These are phyloP conservation scores for Coniochaeta sp. DNA, from an alignment of 2,329 filamentous ascomycete species.

Conservation along the genomic window DNA sequence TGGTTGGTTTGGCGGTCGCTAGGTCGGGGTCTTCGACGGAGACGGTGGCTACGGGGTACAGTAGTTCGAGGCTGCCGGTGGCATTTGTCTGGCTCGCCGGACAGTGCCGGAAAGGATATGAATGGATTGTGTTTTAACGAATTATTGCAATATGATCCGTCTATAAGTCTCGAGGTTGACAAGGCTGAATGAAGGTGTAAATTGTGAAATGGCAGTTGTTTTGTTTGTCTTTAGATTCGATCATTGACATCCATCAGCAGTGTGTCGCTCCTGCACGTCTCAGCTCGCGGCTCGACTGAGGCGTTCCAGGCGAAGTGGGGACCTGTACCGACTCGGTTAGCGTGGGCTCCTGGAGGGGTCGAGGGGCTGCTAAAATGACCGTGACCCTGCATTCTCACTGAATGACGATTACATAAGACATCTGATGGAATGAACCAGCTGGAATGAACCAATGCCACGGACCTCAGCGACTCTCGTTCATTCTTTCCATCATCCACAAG, in stretches of 20 bases:
- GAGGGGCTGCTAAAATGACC: not conserved
- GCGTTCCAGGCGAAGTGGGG: not conserved
- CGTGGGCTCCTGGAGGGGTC: not conserved
- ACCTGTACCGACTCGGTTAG: not conserved
- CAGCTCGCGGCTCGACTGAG: not conserved
- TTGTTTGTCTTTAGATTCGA: no score
- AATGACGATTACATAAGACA: not conserved
- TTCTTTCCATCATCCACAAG: no score
- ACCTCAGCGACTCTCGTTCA: no score
- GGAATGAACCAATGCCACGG: no score
- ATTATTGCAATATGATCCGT: not conserved
- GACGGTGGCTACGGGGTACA: not conserved
- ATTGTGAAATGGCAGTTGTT: no score
- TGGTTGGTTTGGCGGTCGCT: no score
- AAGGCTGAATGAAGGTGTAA: no score
- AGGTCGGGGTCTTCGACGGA: no score
- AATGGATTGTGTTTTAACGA: not conserved
- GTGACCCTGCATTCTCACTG: not conserved
- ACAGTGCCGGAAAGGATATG: not conserved
- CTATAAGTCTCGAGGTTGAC: no score
- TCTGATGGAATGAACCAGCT: no score
- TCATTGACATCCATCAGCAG: no score
- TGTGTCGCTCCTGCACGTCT: not conserved
- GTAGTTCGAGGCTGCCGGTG: not conserved
- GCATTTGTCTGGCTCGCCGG: not conserved